Conservation (phyloP, 2,329 filamentous ascomycete genomes). For the Mycogone perniciosa region DNA sequence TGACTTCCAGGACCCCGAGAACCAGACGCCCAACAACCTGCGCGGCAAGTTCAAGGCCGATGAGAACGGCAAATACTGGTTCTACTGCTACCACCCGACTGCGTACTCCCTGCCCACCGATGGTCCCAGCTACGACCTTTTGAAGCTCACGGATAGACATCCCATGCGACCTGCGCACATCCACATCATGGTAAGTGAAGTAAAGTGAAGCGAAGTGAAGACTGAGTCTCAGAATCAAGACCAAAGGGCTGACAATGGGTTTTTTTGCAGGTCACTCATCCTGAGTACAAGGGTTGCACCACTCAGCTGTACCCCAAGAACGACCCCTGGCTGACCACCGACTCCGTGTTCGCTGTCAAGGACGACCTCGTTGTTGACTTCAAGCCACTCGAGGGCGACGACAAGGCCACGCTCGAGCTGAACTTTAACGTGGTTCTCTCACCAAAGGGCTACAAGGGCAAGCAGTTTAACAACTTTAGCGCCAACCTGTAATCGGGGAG, state of each 20-base stretch:
- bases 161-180: slow-evolving; percentile 45
- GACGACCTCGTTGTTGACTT: slow-evolving; percentile 46
- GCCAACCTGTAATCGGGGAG: too few relatives aligned
- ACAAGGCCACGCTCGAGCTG: slow-evolving; percentile 31
- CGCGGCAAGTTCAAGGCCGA: slow-evolving; percentile 69
- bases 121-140: slow-evolving; percentile 39
- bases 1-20: slow-evolving; percentile 67
- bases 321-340: slow-evolving; percentile 53
- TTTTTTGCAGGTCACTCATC: slow-evolving; percentile 39
- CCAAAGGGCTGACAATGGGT: not conserved
- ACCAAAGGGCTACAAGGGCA: slow-evolving; percentile 41
- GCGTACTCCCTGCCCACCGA: slow-evolving; percentile 65
- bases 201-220: not conserved
- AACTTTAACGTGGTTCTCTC: slow-evolving; percentile 39
- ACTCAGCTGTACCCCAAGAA: slow-evolving; percentile 71
- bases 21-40: slow-evolving; percentile 67
- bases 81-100: slow-evolving; percentile 71
- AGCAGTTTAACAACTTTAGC: slow-evolving; percentile 13
- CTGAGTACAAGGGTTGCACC: slow-evolving; percentile 64
- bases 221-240: not conserved
- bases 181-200: slow-evolving; percentile 41
- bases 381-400: slow-evolving; percentile 35
- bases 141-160: slow-evolving; percentile 42
- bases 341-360: slow-evolving; percentile 48
- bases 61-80: slow-evolving; percentile 62